These are phyloP conservation scores for Inga laurina DNA, from an alignment of 306 rosid genomes.

Conservation along the genomic window DNA sequence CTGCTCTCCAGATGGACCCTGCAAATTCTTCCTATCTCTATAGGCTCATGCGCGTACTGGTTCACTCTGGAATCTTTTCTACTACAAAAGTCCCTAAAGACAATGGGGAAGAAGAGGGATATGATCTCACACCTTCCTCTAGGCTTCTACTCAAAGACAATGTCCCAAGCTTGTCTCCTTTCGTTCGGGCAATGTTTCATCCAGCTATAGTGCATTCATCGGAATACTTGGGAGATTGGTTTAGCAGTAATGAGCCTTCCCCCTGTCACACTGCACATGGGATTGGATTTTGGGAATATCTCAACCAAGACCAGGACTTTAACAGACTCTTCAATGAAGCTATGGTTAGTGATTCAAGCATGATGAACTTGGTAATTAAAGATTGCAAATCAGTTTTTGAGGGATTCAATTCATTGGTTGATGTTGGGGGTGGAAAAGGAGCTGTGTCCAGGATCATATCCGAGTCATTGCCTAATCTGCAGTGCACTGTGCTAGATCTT, in stretches of 20 bases:
- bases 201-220: slow-evolving; percentile 29
- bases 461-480: slow-evolving; percentile 31
- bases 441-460: slow-evolving; percentile 27
- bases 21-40: slow-evolving; percentile 1
- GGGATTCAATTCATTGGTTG: slow-evolving; percentile 44
- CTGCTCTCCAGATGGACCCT: slow-evolving; percentile 5
- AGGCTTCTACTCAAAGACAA: slow-evolving; percentile 31
- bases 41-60: slow-evolving; percentile 18
- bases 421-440: slow-evolving; percentile 47
- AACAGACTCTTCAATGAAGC: slow-evolving; percentile 40
- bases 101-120: slow-evolving; percentile 7
- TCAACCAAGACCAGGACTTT: slow-evolving; percentile 30
- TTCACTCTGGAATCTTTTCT: not conserved
- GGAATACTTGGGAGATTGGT: slow-evolving; percentile 42
- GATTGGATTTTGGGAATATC: slow-evolving; percentile 39
- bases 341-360: slow-evolving; percentile 50
- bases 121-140: slow-evolving; percentile 44
- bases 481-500: slow-evolving; percentile 37
- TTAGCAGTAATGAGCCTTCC: slow-evolving; percentile 20
- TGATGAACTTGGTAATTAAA: slow-evolving; percentile 48
- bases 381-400: slow-evolving; percentile 50
- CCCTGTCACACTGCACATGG: slow-evolving; percentile 42
- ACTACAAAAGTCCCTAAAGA: not conserved
- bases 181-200: slow-evolving; percentile 34
- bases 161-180: slow-evolving; percentile 32